phyloP scores from a whole-genome alignment of 208 protist species.

The Naegleria lovaniensis region DNA sequence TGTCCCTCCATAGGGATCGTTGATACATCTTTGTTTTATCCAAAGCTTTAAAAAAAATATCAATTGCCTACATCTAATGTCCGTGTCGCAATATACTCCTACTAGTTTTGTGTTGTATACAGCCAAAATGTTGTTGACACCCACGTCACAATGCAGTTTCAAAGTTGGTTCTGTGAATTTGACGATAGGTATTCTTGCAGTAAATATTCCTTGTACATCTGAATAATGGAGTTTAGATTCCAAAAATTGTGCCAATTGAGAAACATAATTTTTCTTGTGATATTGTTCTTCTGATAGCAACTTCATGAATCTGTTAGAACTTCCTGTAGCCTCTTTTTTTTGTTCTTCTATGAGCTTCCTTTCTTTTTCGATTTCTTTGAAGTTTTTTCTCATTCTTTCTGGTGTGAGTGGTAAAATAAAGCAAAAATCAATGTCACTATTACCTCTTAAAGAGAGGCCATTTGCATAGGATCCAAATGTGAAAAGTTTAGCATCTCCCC shows the following conservation, averaged over 20 bases:
- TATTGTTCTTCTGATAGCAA: not conserved
- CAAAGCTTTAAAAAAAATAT: slow-evolving; percentile 10
- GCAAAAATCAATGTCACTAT: slow-evolving; percentile 12
- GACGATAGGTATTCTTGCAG: slow-evolving; percentile 21
- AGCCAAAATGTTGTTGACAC: slow-evolving; percentile 26
- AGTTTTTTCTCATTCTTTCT: not conserved
- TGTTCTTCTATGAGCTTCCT: not conserved
- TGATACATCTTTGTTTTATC: not conserved
- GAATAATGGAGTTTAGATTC: not conserved
- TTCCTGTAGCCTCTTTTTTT: too few species aligned
- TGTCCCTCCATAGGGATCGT: slow-evolving; percentile 11
- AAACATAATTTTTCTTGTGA: slow-evolving; percentile 23
- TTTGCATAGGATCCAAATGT: slow-evolving; percentile 8
- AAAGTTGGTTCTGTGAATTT: not conserved
- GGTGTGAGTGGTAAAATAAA: not conserved
- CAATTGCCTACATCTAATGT: not conserved
- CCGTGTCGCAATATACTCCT: not conserved
- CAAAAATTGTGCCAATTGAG: not conserved
- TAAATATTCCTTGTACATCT: not conserved
- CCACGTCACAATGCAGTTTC: not conserved
- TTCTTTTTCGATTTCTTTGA: not conserved
- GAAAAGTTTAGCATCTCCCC: slow-evolving; percentile 12
- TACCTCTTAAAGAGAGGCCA: not conserved
- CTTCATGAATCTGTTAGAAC: not conserved
- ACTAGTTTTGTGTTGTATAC: slow-evolving; percentile 17